Conservation (phyloP, 176 grass and related monocot species). For the Ensete glaucum region DNA sequence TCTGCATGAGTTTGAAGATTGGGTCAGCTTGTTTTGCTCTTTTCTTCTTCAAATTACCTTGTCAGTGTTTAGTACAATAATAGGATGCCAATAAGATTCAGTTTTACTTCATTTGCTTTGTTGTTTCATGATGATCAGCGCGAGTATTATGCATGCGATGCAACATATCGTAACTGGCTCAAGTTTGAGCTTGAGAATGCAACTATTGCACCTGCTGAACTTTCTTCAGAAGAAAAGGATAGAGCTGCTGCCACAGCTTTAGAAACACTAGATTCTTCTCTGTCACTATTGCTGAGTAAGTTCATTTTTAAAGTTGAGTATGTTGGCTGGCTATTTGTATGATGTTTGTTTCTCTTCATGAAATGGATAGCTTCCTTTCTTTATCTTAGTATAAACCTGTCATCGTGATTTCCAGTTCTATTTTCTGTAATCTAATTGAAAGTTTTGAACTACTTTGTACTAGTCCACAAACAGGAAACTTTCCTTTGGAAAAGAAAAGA, state of each 20-base stretch:
- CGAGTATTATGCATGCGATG: constrained; percentile 94
- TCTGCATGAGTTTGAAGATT: constrained; percentile 85
- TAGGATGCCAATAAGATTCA: not conserved
- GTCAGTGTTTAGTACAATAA: not conserved
- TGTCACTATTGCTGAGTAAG: constrained; percentile 66
- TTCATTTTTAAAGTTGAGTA: not conserved
- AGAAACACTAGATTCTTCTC: constrained; percentile 74
- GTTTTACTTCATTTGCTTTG: not conserved
- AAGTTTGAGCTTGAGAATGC: constrained; percentile 73
- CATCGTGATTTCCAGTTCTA: not conserved
- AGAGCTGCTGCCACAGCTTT: constrained; percentile 53
- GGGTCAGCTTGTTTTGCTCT: constrained; percentile 41
- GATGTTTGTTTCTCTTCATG: not conserved
- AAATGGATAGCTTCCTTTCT: not conserved
- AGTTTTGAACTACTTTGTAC: not conserved
- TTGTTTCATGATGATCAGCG: constrained; percentile 34
- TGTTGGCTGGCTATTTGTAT: not conserved
- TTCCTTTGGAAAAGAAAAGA: no score
- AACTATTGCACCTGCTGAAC: constrained; percentile 54
- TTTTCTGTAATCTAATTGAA: not conserved
- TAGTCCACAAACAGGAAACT: not conserved
- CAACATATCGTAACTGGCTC: constrained; percentile 93
- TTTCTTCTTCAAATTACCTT: not conserved
- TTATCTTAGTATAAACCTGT: not conserved
- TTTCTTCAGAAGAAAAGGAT: constrained; percentile 85